phyloP scores from a whole-genome alignment of 768 basidiomycete species.

The Lactarius trivialis region DNA sequence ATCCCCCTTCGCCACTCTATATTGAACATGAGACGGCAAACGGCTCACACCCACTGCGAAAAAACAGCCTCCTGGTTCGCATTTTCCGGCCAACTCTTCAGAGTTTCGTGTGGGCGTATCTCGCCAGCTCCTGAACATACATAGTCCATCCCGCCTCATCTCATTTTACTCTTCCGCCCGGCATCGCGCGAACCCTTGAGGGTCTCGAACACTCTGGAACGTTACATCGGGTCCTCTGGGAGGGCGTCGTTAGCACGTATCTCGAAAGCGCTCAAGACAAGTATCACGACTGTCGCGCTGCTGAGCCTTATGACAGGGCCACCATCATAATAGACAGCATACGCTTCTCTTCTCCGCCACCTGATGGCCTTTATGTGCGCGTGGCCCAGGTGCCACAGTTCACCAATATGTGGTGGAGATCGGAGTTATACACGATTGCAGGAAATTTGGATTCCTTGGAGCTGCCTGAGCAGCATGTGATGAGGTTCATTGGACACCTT shows the following conservation, averaged over 20 bases:
- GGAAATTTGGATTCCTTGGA: background rate
- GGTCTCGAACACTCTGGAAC: background rate
- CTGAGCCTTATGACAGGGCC: background rate
- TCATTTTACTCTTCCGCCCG: background rate
- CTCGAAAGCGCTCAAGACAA: background rate
- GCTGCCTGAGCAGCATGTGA: slow-evolving; percentile 2
- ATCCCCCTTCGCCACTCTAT: background rate
- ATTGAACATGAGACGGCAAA: background rate
- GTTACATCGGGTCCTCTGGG: background rate
- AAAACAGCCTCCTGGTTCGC: background rate
- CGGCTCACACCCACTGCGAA: background rate
- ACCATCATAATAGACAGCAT: background rate
- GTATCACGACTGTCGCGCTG: background rate
- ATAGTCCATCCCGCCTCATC: background rate
- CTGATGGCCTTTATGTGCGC: background rate
- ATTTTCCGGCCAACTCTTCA: background rate
- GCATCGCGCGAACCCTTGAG: background rate
- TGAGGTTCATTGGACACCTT: background rate
- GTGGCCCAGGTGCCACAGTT: background rate
- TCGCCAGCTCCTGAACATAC: background rate
- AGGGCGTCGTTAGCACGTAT: background rate
- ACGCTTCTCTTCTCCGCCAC: background rate
- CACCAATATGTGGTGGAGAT: background rate
- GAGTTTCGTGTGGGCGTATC: background rate
- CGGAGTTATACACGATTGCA: background rate